Evolutionary conservation across 805 yeast species (phyloP).

Genomic region (Candida tibetensis): DNA sequence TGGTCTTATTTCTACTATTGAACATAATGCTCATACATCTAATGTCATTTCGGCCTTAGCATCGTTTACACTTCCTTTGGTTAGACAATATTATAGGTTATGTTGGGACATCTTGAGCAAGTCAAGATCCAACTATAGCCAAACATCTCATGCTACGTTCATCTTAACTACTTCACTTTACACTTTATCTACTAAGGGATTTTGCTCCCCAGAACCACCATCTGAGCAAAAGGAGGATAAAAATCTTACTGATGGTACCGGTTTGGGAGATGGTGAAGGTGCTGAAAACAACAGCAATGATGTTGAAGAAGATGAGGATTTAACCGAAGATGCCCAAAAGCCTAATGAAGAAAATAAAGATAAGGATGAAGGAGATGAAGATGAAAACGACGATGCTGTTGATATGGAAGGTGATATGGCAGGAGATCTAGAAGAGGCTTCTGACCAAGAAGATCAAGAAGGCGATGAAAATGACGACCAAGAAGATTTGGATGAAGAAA

Average conservation of each 20-base stretch:
- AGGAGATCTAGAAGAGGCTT: slow-evolving; percentile 80
- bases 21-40: slow-evolving; percentile 39
- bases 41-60: slow-evolving; percentile 45
- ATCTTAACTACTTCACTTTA: slow-evolving; percentile 54
- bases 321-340: slow-evolving; percentile 72
- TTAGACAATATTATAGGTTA: slow-evolving; percentile 58
- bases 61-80: slow-evolving; percentile 59
- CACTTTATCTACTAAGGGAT: slow-evolving; percentile 72
- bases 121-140: slow-evolving; percentile 47
- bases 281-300: slow-evolving; percentile 78
- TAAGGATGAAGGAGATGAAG: slow-evolving; percentile 59
- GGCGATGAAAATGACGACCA: slow-evolving; percentile 40
- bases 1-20: slow-evolving; percentile 29
- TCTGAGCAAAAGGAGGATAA: slow-evolving; percentile 57
- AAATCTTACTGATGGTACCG: slow-evolving; percentile 80
- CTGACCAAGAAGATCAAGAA: slow-evolving; percentile 61
- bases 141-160: slow-evolving; percentile 60
- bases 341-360: slow-evolving; percentile 68
- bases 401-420: slow-evolving; percentile 98
- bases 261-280: slow-evolving; percentile 91
- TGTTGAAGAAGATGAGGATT: slow-evolving; percentile 87
- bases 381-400: slow-evolving; percentile 76
- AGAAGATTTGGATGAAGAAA: slow-evolving; percentile 78
- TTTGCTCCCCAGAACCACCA: slow-evolving; percentile 88
- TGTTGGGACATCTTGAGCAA: slow-evolving; percentile 42